Base-by-base conservation (phyloP, 1,284 basidiomycete genomes). In the Fomitopsis schrenkii region DNA sequence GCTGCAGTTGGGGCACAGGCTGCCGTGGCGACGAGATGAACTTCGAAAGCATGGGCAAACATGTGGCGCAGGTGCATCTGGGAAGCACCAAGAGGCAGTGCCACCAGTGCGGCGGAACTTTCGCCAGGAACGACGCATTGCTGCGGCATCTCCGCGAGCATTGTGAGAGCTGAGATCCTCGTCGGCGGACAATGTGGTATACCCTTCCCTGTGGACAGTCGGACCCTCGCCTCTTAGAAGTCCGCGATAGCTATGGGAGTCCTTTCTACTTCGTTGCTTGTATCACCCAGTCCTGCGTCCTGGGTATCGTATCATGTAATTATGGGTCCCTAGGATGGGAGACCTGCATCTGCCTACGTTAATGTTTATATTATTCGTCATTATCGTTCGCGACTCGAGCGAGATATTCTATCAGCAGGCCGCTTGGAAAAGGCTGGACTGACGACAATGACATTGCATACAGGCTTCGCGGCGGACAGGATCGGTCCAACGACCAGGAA, bases 31-130 rank as follows among this genome's bases (percentile, higher is more conserved):
- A 58, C 14, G 26, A 28, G 15, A 61, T 61, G 46, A 57, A 61
- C 26, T 61, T 42, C 35, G 55, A 61, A 12, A 53, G 42, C 35
- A 28, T 61, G 44, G 59, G 59, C 3, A 61, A 61, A 28, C 59
- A 61, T 38, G 36, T 61, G 36, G 55, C 59, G 22, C 41, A 57
- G 46, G 59, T 61, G 17, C 59, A 61, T 44, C 42, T 61, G 26
- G 35, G 36, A 26, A 56, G n/a, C 36, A 46, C 50, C 15, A 45
- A 22, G 33, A 41, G 41, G 41, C n/a, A 28, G 30, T 61, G 59
- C 48, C 26, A 19, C 5, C 38, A 14, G 1, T 61, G 59, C 48
- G 55, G 59, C 12, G 40, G 55, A 28, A 38, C 26, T 3, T 61
- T 61, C 35, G 59, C 59, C n/a, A 42, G 59, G 41, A 40, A 30